Evolutionary conservation across 1,284 basidiomycete genomes (phyloP).

Genomic region (Puccinia brachypodii): DNA sequence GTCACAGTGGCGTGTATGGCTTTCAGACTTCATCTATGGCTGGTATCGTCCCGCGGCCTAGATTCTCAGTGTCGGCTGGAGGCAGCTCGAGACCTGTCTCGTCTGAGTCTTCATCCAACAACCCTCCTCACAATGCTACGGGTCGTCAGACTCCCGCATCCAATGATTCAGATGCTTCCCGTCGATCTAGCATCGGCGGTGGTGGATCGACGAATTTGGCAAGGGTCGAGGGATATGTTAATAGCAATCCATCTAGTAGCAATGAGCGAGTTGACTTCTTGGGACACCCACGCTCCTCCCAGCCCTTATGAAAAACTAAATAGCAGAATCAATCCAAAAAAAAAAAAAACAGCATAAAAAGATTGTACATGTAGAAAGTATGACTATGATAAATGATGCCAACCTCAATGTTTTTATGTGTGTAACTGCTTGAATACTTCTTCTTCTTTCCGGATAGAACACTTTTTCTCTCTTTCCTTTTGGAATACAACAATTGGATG

Average conservation of each 20-base stretch:
- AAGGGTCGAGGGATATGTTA: background rate
- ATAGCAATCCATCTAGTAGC: background rate
- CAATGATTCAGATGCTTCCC: conserved; percentile 20
- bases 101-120: conserved; percentile 9
- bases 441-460: conserved; percentile 2
- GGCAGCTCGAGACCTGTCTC: conserved; percentile 9
- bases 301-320: background rate
- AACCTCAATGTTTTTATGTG: background rate
- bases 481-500: background rate
- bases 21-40: conserved; percentile 20
- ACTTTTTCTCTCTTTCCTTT: background rate
- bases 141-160: conserved; percentile 15
- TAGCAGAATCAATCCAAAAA: background rate
- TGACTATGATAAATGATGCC: background rate
- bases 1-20: conserved; percentile 40
- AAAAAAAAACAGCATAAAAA: background rate
- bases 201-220: background rate
- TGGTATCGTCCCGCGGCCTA: background rate
- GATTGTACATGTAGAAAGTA: background rate
- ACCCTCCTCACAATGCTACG: background rate
- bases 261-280: background rate
- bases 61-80: conserved; percentile 14
- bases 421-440: background rate
- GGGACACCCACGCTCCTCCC: background rate
- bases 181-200: conserved; percentile 2